phyloP scores from a whole-genome alignment of 805 yeast genomes.

The Yarrowia sp. region DNA sequence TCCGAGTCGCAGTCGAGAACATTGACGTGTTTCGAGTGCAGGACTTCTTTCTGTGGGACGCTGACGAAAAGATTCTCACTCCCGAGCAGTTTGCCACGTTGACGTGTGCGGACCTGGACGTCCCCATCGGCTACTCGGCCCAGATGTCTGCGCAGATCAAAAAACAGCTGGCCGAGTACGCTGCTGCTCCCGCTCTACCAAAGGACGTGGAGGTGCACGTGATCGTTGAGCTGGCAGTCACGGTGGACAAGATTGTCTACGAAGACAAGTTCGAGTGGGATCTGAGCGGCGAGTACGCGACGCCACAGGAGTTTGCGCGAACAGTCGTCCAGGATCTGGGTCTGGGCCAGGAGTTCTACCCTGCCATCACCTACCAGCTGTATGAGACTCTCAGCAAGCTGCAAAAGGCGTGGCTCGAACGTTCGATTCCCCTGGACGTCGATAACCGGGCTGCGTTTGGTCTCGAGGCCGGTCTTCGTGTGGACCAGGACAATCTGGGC shows the following conservation, averaged over 20 bases:
- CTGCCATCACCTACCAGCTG: constrained; percentile 86
- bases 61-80: constrained; percentile 66
- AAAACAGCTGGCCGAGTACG: constrained; percentile 80
- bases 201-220: constrained; percentile 72
- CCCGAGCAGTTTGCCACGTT: constrained; percentile 79
- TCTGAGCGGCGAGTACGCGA: constrained; percentile 56
- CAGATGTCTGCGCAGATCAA: constrained; percentile 76
- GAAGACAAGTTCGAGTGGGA: constrained; percentile 98
- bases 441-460: constrained; percentile 68
- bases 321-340: constrained; percentile 86
- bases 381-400: constrained; percentile 79
- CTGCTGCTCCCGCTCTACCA: constrained; percentile 71
- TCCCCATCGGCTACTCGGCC: constrained; percentile 64
- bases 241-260: constrained; percentile 79
- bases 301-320: constrained; percentile 86
- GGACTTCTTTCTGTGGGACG: constrained; percentile 78
- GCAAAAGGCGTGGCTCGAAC: constrained; percentile 83
- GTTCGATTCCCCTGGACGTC: constrained; percentile 59
- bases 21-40: constrained; percentile 57
- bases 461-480: constrained; percentile 69
- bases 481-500: constrained; percentile 78
- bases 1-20: constrained; percentile 67
- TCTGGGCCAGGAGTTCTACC: constrained; percentile 79
- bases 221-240: constrained; percentile 79
- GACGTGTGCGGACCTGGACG: constrained; percentile 82